Conservation (phyloP, 2,329 filamentous ascomycete species). For the Cladophialophora carrionii region DNA sequence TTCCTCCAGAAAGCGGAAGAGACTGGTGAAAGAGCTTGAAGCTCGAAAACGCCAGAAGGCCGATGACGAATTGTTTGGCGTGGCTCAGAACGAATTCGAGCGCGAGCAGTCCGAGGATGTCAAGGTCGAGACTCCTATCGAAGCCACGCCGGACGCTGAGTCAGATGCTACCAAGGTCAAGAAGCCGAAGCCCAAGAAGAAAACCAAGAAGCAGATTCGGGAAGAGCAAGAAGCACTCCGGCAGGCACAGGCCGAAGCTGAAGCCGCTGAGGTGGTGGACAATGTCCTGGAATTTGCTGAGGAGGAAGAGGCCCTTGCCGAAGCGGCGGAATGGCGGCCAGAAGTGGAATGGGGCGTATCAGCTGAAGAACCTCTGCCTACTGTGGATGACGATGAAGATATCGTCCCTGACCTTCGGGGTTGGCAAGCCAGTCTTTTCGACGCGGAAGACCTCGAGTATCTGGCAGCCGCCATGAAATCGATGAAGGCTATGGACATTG, state of each 20-base stretch:
- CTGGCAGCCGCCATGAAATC: constrained; percentile 58
- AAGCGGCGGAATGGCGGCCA: constrained; percentile 43
- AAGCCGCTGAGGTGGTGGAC: constrained; percentile 47
- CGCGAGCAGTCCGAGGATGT: constrained; percentile 54
- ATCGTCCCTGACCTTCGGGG: constrained; percentile 71
- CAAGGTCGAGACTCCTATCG: constrained; percentile 44
- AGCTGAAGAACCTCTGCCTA: constrained; percentile 61
- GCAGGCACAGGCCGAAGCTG: constrained; percentile 56
- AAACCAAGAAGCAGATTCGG: constrained; percentile 75
- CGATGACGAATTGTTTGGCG: constrained; percentile 76
- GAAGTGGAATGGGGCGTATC: constrained; percentile 66
- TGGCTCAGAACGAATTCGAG: constrained; percentile 61
- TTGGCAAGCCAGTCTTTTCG: constrained; percentile 69
- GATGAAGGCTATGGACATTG: constrained; percentile 54
- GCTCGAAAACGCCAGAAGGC: constrained; percentile 81
- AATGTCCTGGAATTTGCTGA: constrained; percentile 42
- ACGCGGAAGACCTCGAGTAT: constrained; percentile 65
- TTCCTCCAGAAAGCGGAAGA: constrained; percentile 71
- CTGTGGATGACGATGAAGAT: constrained; percentile 67
- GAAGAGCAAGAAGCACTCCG: constrained; percentile 67
- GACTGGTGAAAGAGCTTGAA: constrained; percentile 68
- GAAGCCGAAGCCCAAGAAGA: constrained; percentile 62
- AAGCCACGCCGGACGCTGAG: constrained; percentile 41
- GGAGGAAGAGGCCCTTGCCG: constrained; percentile 40
- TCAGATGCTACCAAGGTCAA: constrained; percentile 47